Evolutionary conservation across 768 basidiomycete species (phyloP), one percentile per base, ranked within the genome.

Genomic region (Strobilomyces dryophilus): DNA sequence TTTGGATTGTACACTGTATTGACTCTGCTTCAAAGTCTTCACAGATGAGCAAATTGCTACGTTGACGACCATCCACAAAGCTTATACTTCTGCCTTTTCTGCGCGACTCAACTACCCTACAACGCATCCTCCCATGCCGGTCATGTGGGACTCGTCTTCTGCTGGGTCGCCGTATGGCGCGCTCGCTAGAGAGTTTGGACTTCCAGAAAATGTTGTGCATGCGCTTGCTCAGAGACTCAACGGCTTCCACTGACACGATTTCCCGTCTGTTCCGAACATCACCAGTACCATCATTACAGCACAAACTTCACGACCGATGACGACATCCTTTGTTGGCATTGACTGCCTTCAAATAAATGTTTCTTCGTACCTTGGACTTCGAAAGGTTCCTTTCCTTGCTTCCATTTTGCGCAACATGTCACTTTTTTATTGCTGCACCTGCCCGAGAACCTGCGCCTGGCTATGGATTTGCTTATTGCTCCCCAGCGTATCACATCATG

Each of bases 101-200:
- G 46, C 45, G 24, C 56, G 48, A 51, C 54, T 46, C 10, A 24
- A 52, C 44, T 47, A 48, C 31, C 47, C 51, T 32, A 32, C 36
- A 8, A n/a, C 41, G 20, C 56, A 57, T 15, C 47, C 52, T 45
- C 12, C 48, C 46, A 55, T 57, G 49, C 66, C 58, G 35, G 53
- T 50, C 51, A 62, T 61, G 65, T 65, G 55, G 58, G 58, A 62
- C 34, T 35, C 37, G n/a, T 24, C 53, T 11, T 17, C 49, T 26
- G 31, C 52, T 27, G 54, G 51, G 43, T 58, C 59, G 39, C 76
- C 62, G 49, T 82, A 65, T 24, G 76, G 76, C 43, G 76, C 78
- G 21, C 76, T 89, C n/a, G 87, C 87, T 21, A 76, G 76, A 58
- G 87, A 89, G 66, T 88, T 88, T 55, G 87, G 87, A n/a, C 76